Conservation (phyloP, 371 early-diverging fungal genomes). For the Rhizomucor miehei region DNA sequence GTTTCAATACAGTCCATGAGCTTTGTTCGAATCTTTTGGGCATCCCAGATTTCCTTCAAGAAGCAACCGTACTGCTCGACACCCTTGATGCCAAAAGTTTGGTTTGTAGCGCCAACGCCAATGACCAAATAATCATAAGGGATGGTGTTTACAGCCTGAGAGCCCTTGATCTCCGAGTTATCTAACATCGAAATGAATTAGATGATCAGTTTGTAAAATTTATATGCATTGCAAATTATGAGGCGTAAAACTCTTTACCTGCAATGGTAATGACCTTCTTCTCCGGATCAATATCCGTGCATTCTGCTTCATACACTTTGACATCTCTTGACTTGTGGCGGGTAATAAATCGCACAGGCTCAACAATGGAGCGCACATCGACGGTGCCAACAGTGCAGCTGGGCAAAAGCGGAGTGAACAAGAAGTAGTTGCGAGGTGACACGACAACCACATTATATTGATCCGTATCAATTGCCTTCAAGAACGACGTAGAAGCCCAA, state of each 20-base stretch:
- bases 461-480: slow-evolving; percentile 73
- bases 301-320: slow-evolving; percentile 84
- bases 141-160: slow-evolving; percentile 53
- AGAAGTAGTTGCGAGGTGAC: slow-evolving; percentile 89
- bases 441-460: slow-evolving; percentile 82
- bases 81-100: slow-evolving; percentile 88
- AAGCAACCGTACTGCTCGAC: slow-evolving; percentile 86
- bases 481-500: slow-evolving; percentile 83
- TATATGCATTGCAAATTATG: slow-evolving; percentile 1
- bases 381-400: slow-evolving; percentile 84
- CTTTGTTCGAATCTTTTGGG: slow-evolving; percentile 81
- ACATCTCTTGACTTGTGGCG: slow-evolving; percentile 83
- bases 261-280: slow-evolving; percentile 70
- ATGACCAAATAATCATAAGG: slow-evolving; percentile 88
- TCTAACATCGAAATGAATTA: slow-evolving; percentile 46
- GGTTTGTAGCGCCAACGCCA: slow-evolving; percentile 85
- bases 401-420: slow-evolving; percentile 91
- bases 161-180: slow-evolving; percentile 69
- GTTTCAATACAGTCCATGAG: slow-evolving; percentile 90
- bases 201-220: too few relatives aligned
- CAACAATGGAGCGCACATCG: slow-evolving; percentile 80
- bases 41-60: slow-evolving; percentile 89
- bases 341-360: slow-evolving; percentile 83
- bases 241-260: slow-evolving; percentile 32
- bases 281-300: slow-evolving; percentile 78